Percentiles rank a stretch among this genome's conserved stretches.
phyloP scores from a whole-genome alignment of 2,329 filamentous ascomycete species.

The Mariannaea elegans region DNA sequence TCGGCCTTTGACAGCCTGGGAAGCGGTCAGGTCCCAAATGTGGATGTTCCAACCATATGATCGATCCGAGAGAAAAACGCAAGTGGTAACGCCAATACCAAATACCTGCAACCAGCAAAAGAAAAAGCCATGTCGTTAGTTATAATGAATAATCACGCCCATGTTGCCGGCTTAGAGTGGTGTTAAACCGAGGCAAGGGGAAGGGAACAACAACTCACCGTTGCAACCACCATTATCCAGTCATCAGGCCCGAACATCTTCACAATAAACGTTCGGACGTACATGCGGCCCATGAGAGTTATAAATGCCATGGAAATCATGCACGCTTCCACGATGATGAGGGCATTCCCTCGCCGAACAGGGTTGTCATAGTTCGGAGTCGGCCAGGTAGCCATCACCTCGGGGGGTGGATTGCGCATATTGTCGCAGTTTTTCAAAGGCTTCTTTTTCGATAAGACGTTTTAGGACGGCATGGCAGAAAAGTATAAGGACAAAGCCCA shows the following conservation, averaged over 20 bases:
- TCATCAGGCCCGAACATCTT: slow-evolving; percentile 49
- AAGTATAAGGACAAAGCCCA: slow-evolving; percentile 47
- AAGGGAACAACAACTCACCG: slow-evolving; percentile 38
- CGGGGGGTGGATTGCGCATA: slow-evolving; percentile 49
- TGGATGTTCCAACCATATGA: slow-evolving; percentile 51
- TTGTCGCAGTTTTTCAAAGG: slow-evolving; percentile 14
- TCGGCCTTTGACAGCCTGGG: slow-evolving; percentile 41
- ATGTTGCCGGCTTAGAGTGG: background rate
- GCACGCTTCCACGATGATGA: slow-evolving; percentile 49
- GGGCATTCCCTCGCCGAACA: slow-evolving; percentile 46
- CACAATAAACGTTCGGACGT: slow-evolving; percentile 47
- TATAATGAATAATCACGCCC: background rate
- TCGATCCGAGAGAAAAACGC: slow-evolving; percentile 47
- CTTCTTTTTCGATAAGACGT: slow-evolving; percentile 4
- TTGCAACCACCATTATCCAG: slow-evolving; percentile 52
- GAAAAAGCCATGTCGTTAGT: slow-evolving; percentile 19
- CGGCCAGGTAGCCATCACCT: slow-evolving; percentile 50
- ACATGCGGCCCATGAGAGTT: slow-evolving; percentile 48
- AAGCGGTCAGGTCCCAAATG: slow-evolving; percentile 46
- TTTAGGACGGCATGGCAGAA: slow-evolving; percentile 15
- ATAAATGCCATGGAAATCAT: slow-evolving; percentile 47
- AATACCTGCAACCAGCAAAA: slow-evolving; percentile 41
- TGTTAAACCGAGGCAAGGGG: slow-evolving; percentile 18
- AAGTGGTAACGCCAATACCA: slow-evolving; percentile 45
- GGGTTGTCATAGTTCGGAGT: slow-evolving; percentile 49